Evolutionary conservation across 371 early-diverging fungal species (phyloP).

Genomic region (Mucor ambiguus): DNA sequence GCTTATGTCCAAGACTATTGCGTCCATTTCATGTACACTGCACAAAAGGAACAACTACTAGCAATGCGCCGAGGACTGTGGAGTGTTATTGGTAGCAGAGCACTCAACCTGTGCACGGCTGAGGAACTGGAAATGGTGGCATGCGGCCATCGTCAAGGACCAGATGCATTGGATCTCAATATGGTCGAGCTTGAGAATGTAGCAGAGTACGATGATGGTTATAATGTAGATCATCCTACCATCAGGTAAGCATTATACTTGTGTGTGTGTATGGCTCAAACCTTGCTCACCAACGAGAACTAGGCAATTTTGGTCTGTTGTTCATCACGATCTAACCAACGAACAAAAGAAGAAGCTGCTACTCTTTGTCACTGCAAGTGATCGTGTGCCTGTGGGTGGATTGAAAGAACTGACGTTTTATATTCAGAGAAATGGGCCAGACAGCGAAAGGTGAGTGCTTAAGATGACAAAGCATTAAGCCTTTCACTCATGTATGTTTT

Average conservation of each 20-base stretch:
- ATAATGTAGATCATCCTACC: constrained; percentile 54
- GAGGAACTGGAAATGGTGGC: constrained; percentile 57
- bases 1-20: constrained; percentile 84
- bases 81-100: constrained; percentile 69
- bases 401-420: constrained; percentile 79
- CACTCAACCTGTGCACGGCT: constrained; percentile 41
- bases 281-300: background rate
- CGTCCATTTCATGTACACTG: constrained; percentile 62
- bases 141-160: constrained; percentile 52
- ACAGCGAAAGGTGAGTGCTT: constrained; percentile 70
- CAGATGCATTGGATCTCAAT: constrained; percentile 56
- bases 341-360: constrained; percentile 81
- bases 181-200: constrained; percentile 74
- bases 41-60: constrained; percentile 65
- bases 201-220: constrained; percentile 86
- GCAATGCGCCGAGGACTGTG: constrained; percentile 75
- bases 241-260: constrained; percentile 37
- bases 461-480: background rate
- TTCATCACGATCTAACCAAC: constrained; percentile 67
- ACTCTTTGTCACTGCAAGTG: constrained; percentile 96
- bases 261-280: background rate
- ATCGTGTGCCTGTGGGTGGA: constrained; percentile 93
- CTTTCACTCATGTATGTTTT: background rate
- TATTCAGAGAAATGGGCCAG: constrained; percentile 92
- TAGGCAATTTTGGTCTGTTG: constrained; percentile 89